Percentiles rank a stretch among this genome's conserved stretches.
Evolutionary conservation across 2,329 filamentous ascomycete species (phyloP).

Genomic region (Fusarium sp.): DNA sequence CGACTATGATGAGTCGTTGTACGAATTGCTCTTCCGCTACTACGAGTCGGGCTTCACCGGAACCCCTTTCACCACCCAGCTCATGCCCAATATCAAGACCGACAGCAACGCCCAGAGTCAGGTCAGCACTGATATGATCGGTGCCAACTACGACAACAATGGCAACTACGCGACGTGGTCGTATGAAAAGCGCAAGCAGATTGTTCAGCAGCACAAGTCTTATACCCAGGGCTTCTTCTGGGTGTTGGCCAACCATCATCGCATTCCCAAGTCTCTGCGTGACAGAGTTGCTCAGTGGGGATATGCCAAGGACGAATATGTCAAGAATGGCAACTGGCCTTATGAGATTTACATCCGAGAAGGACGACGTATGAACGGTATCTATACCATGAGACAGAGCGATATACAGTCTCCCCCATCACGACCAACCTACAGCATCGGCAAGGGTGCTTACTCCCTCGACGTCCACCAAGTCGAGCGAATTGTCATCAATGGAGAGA

Average conservation of each 20-base stretch:
- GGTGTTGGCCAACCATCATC: slow-evolving; percentile 33
- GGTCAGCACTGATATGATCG: slow-evolving; percentile 39
- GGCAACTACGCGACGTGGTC: slow-evolving; percentile 37
- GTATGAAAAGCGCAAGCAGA: slow-evolving; percentile 22
- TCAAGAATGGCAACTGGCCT: slow-evolving; percentile 34
- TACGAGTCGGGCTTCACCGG: slow-evolving; percentile 35
- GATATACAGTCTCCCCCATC: slow-evolving; percentile 29
- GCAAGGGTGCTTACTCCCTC: slow-evolving; percentile 27
- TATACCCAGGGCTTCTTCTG: slow-evolving; percentile 39
- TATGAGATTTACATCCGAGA: slow-evolving; percentile 40
- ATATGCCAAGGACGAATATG: slow-evolving; percentile 36
- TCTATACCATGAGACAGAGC: slow-evolving; percentile 35
- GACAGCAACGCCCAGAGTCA: slow-evolving; percentile 35
- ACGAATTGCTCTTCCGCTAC: slow-evolving; percentile 39
- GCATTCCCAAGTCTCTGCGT: slow-evolving; percentile 20
- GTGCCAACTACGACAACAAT: slow-evolving; percentile 22
- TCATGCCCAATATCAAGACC: slow-evolving; percentile 41
- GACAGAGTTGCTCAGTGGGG: slow-evolving; percentile 19
- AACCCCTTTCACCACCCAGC: slow-evolving; percentile 32
- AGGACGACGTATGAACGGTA: slow-evolving; percentile 32
- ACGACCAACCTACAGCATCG: slow-evolving; percentile 17
- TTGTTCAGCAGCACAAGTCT: slow-evolving; percentile 20
- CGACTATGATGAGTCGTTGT: slow-evolving; percentile 33
- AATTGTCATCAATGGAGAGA: slow-evolving; percentile 20
- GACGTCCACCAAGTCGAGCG: slow-evolving; percentile 39